Evolutionary conservation across 805 yeast genomes (phyloP).

Genomic region (Deakozyma indianensis): DNA sequence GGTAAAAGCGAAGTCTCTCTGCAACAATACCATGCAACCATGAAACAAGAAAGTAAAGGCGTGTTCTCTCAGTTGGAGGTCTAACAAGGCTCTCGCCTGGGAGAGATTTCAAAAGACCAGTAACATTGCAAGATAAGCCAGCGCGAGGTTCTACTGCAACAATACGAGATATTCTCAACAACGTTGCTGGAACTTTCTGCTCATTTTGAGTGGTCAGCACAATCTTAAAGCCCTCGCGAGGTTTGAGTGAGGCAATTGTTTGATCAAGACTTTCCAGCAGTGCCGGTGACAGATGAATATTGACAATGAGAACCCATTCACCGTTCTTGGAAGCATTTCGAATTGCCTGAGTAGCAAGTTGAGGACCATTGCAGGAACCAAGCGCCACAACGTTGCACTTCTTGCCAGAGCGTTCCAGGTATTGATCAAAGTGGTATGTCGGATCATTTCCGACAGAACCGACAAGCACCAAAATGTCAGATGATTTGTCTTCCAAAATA

Average conservation of each 20-base stretch:
- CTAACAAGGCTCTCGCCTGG: constrained; percentile 6
- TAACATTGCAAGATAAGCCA: constrained; percentile 38
- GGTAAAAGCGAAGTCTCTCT: constrained; percentile 44
- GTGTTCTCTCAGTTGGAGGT: constrained; percentile 30
- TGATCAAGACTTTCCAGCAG: neutral
- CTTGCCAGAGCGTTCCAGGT: constrained; percentile 23
- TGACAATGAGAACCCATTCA: constrained; percentile 66
- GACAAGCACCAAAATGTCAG: constrained; percentile 34
- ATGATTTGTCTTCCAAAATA: neutral
- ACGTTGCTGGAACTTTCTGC: constrained; percentile 35
- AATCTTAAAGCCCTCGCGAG: constrained; percentile 28
- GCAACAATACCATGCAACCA: constrained; percentile 60
- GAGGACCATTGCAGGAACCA: constrained; percentile 59
- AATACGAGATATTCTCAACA: constrained; percentile 41
- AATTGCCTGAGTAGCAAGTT: constrained; percentile 42
- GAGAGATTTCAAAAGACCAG: constrained; percentile 22
- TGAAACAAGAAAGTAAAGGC: constrained; percentile 38
- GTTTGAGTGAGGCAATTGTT: neutral
- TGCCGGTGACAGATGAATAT: constrained; percentile 53
- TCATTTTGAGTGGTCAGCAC: constrained; percentile 50
- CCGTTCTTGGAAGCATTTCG: constrained; percentile 32
- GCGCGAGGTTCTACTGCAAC: constrained; percentile 48
- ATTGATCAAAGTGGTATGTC: constrained; percentile 32
- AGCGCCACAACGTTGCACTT: constrained; percentile 37
- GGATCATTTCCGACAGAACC: constrained; percentile 58